These are phyloP conservation scores for Penicillium roqueforti DNA, from an alignment of 495 filamentous ascomycete species.

Conservation along the genomic window DNA sequence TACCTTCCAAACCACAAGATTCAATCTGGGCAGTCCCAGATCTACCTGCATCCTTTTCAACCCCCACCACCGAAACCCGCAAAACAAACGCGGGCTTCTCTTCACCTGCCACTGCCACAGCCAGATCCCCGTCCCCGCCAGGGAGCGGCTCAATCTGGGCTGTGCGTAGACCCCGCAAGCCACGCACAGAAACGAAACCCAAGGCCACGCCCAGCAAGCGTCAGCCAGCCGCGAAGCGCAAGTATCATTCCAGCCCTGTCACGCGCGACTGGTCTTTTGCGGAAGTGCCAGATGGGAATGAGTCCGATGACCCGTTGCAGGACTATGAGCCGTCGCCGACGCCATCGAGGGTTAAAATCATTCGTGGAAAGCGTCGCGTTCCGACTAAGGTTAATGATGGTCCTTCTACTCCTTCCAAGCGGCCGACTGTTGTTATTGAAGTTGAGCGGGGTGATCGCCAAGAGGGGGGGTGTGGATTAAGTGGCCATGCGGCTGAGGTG, in stretches of 20 bases:
- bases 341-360: slow-evolving; percentile 18
- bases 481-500: not conserved
- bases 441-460: not conserved
- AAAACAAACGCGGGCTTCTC: slow-evolving; percentile 10
- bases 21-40: slow-evolving; percentile 41
- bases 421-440: not conserved
- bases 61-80: slow-evolving; percentile 28
- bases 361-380: slow-evolving; percentile 22
- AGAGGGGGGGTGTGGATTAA: not conserved
- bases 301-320: slow-evolving; percentile 48
- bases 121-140: slow-evolving; percentile 35
- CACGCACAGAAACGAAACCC: slow-evolving; percentile 23
- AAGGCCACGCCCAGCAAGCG: slow-evolving; percentile 21
- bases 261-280: slow-evolving; percentile 45
- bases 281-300: slow-evolving; percentile 32
- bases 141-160: slow-evolving; percentile 40
- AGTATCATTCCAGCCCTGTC: slow-evolving; percentile 34
- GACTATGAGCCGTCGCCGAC: slow-evolving; percentile 36
- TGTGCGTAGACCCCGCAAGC: slow-evolving; percentile 23
- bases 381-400: not conserved
- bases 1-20: slow-evolving; percentile 11
- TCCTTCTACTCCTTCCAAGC: not conserved
- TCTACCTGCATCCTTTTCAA: slow-evolving; percentile 32
- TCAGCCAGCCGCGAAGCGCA: slow-evolving; percentile 26
- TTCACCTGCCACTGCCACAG: too few species aligned